Percentiles rank a stretch among this genome's conserved stretches.
phyloP scores from a whole-genome alignment of 768 basidiomycete genomes.

The Lactifluus piperatus region DNA sequence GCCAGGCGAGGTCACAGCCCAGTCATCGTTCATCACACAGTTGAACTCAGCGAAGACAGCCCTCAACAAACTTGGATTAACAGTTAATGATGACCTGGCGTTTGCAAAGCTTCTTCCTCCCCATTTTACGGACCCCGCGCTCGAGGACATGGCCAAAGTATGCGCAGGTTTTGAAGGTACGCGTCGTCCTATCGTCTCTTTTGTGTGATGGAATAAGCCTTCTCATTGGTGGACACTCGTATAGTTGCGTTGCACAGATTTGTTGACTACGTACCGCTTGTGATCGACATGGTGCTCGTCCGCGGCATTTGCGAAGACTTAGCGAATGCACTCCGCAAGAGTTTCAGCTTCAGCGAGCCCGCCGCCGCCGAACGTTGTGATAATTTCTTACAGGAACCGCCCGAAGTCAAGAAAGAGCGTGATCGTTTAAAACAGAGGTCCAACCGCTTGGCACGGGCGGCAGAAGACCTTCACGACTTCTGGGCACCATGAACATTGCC shows the following conservation, averaged over 20 bases:
- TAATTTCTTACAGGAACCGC: neutral
- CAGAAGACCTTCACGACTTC: neutral
- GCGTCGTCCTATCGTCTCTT: neutral
- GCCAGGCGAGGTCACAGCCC: neutral
- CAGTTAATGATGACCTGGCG: neutral
- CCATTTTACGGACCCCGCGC: neutral
- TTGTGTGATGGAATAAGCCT: neutral
- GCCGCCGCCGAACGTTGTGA: slow-evolving; percentile 3
- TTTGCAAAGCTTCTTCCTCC: slow-evolving; percentile 8
- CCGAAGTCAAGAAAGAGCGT: neutral
- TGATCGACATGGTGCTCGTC: slow-evolving; percentile 16
- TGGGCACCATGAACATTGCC: neutral
- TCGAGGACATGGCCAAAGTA: slow-evolving; percentile 14
- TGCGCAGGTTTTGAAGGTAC: slow-evolving; percentile 18
- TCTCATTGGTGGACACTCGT: neutral
- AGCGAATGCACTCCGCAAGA: neutral
- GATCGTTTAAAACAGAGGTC: neutral
- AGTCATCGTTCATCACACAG: neutral
- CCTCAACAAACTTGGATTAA: neutral
- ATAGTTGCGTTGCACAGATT: slow-evolving; percentile 12
- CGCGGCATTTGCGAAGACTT: slow-evolving; percentile 1
- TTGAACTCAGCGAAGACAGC: neutral
- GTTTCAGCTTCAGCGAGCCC: slow-evolving; percentile 5
- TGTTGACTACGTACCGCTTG: slow-evolving; percentile 12
- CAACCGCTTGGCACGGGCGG: neutral